Percentiles rank a stretch among this genome's conserved stretches.
phyloP scores from a whole-genome alignment of 1,284 basidiomycete species.

The Bothia castanella region DNA sequence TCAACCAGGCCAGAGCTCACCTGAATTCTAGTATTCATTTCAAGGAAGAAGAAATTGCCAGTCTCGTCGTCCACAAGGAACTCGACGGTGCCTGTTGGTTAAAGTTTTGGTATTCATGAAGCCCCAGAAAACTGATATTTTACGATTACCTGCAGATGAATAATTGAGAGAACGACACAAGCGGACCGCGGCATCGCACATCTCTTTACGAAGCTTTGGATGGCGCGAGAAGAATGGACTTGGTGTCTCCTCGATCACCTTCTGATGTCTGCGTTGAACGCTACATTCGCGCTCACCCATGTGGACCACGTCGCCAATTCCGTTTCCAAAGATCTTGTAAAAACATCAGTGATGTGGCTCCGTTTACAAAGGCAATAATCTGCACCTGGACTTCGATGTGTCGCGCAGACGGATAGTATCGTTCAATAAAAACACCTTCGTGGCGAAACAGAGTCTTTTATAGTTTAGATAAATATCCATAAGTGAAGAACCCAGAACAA shows the following conservation, averaged over 20 bases:
- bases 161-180: constrained; percentile 53
- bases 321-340: constrained; percentile 61
- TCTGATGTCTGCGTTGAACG: constrained; percentile 69
- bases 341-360: not conserved
- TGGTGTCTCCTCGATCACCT: constrained; percentile 68
- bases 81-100: constrained; percentile 60
- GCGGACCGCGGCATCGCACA: constrained; percentile 52
- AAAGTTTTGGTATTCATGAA: not conserved
- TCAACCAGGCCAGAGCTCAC: constrained; percentile 27
- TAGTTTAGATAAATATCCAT: not conserved
- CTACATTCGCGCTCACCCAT: constrained; percentile 72
- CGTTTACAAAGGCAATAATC: not conserved
- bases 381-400: constrained; percentile 68
- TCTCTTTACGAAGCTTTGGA: constrained; percentile 42
- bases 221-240: constrained; percentile 47
- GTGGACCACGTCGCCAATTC: constrained; percentile 53
- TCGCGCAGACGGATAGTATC: constrained; percentile 51
- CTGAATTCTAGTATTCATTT: constrained; percentile 73
- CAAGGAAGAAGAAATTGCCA: constrained; percentile 64
- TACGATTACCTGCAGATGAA: constrained; percentile 49
- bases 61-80: constrained; percentile 60
- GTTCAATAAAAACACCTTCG: constrained; percentile 58
- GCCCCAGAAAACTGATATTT: not conserved
- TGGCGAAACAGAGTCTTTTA: constrained; percentile 51
- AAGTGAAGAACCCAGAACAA: not conserved